phyloP scores from a whole-genome alignment of 768 basidiomycete species.

The Leucocoprinus leucothites region DNA sequence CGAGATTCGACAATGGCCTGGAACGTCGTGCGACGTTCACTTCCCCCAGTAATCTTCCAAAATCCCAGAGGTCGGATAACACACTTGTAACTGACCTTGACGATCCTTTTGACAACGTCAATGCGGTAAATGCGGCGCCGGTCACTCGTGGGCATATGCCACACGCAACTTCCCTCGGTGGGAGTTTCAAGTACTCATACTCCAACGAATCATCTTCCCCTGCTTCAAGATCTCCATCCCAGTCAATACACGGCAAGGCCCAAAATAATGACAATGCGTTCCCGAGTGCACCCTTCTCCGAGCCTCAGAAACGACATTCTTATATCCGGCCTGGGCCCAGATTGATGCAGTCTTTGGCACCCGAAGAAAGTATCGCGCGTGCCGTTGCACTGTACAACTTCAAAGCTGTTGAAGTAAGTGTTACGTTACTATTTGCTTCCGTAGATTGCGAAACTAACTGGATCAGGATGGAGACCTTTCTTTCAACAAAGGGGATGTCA shows the following conservation, averaged over 20 bases:
- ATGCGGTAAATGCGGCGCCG: not conserved
- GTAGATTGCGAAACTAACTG: conserved; percentile 2
- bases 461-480: conserved; percentile 70
- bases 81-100: conserved; percentile 9
- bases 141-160: not conserved
- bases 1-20: not conserved
- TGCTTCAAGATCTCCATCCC: not conserved
- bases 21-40: conserved; percentile 8
- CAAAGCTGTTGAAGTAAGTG: conserved; percentile 62
- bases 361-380: conserved; percentile 60
- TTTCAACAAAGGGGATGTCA: conserved; percentile 74
- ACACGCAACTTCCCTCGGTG: conserved; percentile 2
- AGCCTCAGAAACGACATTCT: not conserved
- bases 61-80: not conserved
- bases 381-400: conserved; percentile 78
- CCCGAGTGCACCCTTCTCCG: not conserved
- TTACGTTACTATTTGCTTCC: conserved; percentile 2
- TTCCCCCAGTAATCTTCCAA: not conserved
- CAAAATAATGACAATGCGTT: not conserved
- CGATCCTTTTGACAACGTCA: conserved; percentile 7
- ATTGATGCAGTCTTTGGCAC: conserved; percentile 42
- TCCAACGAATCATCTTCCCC: not conserved
- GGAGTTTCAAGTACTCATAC: not conserved
- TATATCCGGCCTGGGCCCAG: conserved; percentile 47
- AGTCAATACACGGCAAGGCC: not conserved